These are phyloP conservation scores for Beta corolliflora DNA, from an alignment of 179 eudicot species.

Conservation along the genomic window DNA sequence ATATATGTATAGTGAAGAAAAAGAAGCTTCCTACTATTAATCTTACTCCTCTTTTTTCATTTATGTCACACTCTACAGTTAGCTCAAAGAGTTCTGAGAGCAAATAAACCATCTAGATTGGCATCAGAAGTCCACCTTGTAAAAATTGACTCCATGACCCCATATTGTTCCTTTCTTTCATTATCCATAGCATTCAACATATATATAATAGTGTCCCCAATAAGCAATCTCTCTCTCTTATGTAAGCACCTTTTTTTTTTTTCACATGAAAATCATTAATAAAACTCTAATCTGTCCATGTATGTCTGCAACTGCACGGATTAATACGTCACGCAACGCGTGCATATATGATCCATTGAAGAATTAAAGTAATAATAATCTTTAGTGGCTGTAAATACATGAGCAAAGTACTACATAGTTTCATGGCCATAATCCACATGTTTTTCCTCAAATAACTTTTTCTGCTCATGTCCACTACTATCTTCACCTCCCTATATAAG, in stretches of 20 bases:
- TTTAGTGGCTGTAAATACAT: slow-evolving; percentile 30
- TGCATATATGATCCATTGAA: slow-evolving; percentile 36
- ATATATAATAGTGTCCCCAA: slow-evolving; percentile 25
- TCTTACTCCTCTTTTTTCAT: slow-evolving; percentile 12
- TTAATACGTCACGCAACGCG: slow-evolving; percentile 32
- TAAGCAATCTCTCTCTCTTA: slow-evolving; percentile 33
- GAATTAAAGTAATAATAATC: slow-evolving; percentile 10
- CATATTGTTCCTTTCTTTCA: slow-evolving; percentile 20
- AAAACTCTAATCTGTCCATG: slow-evolving; percentile 26
- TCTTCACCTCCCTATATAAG: slow-evolving; percentile 43
- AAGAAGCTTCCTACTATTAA: slow-evolving; percentile 22
- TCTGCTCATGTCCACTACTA: slow-evolving; percentile 31
- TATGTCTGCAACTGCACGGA: slow-evolving; percentile 23
- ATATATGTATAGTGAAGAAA: slow-evolving; percentile 16
- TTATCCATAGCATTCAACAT: slow-evolving; percentile 27
- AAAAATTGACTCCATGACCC: slow-evolving; percentile 21
- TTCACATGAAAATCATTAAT: slow-evolving; percentile 36
- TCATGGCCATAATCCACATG: slow-evolving; percentile 30
- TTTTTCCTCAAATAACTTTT: slow-evolving; percentile 16
- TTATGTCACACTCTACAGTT: slow-evolving; percentile 26
- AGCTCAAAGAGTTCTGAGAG: slow-evolving; percentile 23
- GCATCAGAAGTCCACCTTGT: slow-evolving; percentile 19
- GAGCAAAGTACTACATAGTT: slow-evolving; percentile 23
- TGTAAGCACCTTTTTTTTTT: slow-evolving; percentile 38
- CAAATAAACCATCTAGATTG: slow-evolving; percentile 30